Evolutionary conservation across 768 basidiomycete species (phyloP).

Genomic region (Termitomyces sp.): DNA sequence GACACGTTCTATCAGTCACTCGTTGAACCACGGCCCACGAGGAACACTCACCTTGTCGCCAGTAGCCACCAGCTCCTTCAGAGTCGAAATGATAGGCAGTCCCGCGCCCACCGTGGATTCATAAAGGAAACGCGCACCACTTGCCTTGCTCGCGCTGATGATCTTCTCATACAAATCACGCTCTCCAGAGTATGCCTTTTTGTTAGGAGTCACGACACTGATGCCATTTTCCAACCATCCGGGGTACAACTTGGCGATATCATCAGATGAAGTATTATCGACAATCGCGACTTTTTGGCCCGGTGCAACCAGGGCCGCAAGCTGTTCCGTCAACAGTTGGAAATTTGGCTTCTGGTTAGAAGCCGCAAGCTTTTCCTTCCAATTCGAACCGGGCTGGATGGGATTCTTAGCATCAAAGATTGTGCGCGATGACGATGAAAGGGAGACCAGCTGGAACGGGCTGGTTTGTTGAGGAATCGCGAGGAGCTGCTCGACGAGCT

Average conservation of each 20-base stretch:
- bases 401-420: slow-evolving; percentile 46
- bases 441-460: slow-evolving; percentile 61
- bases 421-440: slow-evolving; percentile 62
- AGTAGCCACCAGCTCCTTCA: slow-evolving; percentile 88
- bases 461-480: slow-evolving; percentile 50
- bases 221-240: slow-evolving; percentile 73
- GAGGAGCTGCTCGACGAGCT: slow-evolving; percentile 79
- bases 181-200: slow-evolving; percentile 87
- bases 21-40: neutral
- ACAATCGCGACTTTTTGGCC: slow-evolving; percentile 64
- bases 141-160: slow-evolving; percentile 47
- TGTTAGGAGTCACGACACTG: slow-evolving; percentile 93
- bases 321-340: slow-evolving; percentile 36
- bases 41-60: slow-evolving; percentile 72
- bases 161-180: slow-evolving; percentile 67
- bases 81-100: slow-evolving; percentile 83
- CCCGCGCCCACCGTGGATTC: slow-evolving; percentile 97
- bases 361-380: slow-evolving; percentile 34
- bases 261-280: slow-evolving; percentile 89
- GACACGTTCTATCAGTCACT: neutral
- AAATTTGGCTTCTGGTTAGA: slow-evolving; percentile 46
- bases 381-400: slow-evolving; percentile 26
- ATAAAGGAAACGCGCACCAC: slow-evolving; percentile 67
- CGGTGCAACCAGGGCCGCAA: slow-evolving; percentile 39
- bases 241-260: slow-evolving; percentile 79